Evolutionary conservation across 163 green algal species (phyloP), one percentile per base, ranked within the genome.

Genomic region (Scenedesmus sp.): DNA sequence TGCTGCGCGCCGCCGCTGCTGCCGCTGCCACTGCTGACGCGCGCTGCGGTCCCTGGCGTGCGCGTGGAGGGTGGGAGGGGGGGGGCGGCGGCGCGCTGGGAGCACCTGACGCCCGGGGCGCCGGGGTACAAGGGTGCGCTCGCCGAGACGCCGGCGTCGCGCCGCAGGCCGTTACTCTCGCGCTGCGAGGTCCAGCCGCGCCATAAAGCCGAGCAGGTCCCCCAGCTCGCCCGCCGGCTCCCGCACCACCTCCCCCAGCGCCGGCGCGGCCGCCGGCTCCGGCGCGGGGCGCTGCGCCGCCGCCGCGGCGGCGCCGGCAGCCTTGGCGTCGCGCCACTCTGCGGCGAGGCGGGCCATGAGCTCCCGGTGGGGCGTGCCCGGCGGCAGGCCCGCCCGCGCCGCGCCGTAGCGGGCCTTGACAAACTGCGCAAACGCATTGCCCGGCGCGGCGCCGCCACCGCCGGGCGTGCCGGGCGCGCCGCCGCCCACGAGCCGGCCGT

Each of bases 321-420:
- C 72, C 72, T 80, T 13, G 72, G 58, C 72, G n/a, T 56, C 26
- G 45, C 47, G 56, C 39, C 57, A 80, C 26, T 63, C 22, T 56
- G 72, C 44, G n/a, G 72, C 60, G 18, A 80, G 72, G 22, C 60
- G 31, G 9, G 36, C 31, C 72, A 80, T 80, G 5, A 80, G 17
- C 28, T 80, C 60, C 47, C 63, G 63, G 47, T 80, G 72, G 24
- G 60, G 60, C 1, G 72, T 71, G 44, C 72, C 72, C 44, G 48
- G 22, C 15, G 72, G 72, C 60, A 71, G 26, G 4, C 29, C 14
- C 11, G 29, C 29, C 72, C 72, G 72, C 29, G 65, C 44, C 17
- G 29, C 11, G 7, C 60, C 72, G 63, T 65, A 80, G 31, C 65
- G 51, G 1, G 0, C 29, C 63, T 80, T 80, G 14, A 80, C 72